A percentile compares a stretch with the other conserved stretches of the same genome.
Conservation (phyloP, 2,329 filamentous ascomycete species). For the Lecanoromycetidae sp. region DNA sequence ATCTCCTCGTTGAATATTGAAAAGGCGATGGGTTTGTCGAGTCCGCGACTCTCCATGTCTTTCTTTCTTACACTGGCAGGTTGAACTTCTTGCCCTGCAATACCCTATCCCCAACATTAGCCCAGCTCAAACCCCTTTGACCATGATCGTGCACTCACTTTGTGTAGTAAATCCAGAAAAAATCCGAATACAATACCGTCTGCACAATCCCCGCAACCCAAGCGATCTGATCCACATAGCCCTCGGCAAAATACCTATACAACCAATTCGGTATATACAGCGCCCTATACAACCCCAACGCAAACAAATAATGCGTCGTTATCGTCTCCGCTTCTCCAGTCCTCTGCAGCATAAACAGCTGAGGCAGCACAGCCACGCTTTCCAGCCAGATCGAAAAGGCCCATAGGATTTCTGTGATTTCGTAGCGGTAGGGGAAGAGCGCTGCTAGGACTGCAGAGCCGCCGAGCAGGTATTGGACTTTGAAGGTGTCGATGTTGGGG, state of each 20-base stretch:
- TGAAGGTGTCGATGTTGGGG: slow-evolving; percentile 93
- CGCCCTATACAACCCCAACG: slow-evolving; percentile 78
- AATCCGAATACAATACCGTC: slow-evolving; percentile 93
- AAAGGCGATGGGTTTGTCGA: too few relatives aligned
- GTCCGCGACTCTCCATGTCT: not conserved
- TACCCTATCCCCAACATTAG: slow-evolving; percentile 37
- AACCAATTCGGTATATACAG: slow-evolving; percentile 99
- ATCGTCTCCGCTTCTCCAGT: slow-evolving; percentile 99
- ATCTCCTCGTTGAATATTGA: not conserved
- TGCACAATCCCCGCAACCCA: slow-evolving; percentile 83
- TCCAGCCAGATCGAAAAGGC: slow-evolving; percentile 98
- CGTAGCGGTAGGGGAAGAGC: slow-evolving; percentile 77
- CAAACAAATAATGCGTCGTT: slow-evolving; percentile 94
- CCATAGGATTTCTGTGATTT: slow-evolving; percentile 72
- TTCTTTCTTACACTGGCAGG: slow-evolving; percentile 53
- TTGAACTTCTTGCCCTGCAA: slow-evolving; percentile 83
- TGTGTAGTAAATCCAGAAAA: slow-evolving; percentile 99
- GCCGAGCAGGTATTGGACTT: slow-evolving; percentile 83
- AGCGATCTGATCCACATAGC: slow-evolving; percentile 74
- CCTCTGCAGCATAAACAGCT: slow-evolving; percentile 95
- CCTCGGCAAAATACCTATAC: slow-evolving; percentile 72
- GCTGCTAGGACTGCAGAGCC: slow-evolving; percentile 68
- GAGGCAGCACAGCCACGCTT: slow-evolving; percentile 87
- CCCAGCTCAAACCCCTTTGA: not conserved
- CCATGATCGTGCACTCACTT: slow-evolving; percentile 47